Evolutionary conservation across 257 asterid species (phyloP), one percentile per base, ranked within the genome.

Genomic region (Cinchona pubescens): DNA sequence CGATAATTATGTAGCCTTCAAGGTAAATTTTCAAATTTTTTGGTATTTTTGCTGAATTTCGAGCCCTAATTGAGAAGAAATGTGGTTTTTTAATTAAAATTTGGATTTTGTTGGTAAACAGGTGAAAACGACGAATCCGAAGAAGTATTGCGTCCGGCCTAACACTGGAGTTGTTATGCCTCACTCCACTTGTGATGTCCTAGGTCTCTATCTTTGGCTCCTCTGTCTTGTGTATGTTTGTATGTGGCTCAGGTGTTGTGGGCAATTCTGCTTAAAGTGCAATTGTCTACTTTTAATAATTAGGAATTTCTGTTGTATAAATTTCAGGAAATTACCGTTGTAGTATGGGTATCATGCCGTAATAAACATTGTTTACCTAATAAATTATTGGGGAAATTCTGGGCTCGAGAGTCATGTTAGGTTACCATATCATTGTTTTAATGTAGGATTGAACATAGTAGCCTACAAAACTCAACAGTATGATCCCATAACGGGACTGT

Each of bases 41-140:
- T 21, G 10, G 37, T 30, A 21, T 12, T 3, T 38, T 21, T 35
- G 45, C 63, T 62, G 16, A 45, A 64, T 45, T 70, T 25, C 32
- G 27, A 21, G 69, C 76, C 71, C 78, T 69, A 67, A 21, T 49
- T 42, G 59, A 69, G 70, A 15, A 45, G 66, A 51, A 30, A 16
- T 11, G 15, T 46, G 19, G 23, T 27, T 21, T 27, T 62, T 48
- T 74, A 43, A 14, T 23, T 55, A 12, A 67, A 30, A 19, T 45
- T 13, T 45, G 43, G 10, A 72, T 32, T 74, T 68, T 60, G 46
- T 59, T 66, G 46, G 46, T 19, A 64, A 43, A 62, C 92, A 94
- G 99, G 97, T 94, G 84, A 94, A 94, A 82, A 94, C 99, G 30
- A 94, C 99, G n/a, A 94, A 94, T 82, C 99, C 99, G 10, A 94